Evolutionary conservation across 2,329 filamentous ascomycete species (phyloP), one percentile per base, ranked within the genome.

Genomic region (Sodiomyces alkalinus): DNA sequence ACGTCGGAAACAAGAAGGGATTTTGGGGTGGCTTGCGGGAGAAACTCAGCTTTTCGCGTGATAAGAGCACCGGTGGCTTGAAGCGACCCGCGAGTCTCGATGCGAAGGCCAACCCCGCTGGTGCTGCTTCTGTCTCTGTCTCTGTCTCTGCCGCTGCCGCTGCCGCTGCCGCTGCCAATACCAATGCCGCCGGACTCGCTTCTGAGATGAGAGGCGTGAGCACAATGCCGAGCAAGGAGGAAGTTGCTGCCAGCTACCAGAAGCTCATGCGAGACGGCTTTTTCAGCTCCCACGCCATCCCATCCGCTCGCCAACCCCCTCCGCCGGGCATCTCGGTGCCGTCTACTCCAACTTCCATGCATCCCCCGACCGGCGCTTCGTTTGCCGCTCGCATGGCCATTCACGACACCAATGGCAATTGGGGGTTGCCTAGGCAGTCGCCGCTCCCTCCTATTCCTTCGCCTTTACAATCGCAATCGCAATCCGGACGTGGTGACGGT

Each of bases 211-310:
- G 37, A 12, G 29, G 32, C 10, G 47, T 43, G 41, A 38, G 41
- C 30, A 27, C 22, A 21, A 48, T 47, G 22, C 53, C 48, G 17
- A 44, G 51, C 5, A 44, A 52, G 4, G 68, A 73, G 28, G 64
- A 72, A 32, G 58, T 72, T 29, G 39, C 68, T 41, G 58, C 61
- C 34, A 70, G 55, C 41, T 73, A 73, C 45, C 61, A 68, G 37
- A 51, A 64, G 38, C 56, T 73, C 32, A 55, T 72, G 39, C 59
- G 64, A 3, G 58, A 58, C 5, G 68, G 68, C 33, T 73, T 73
- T 57, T 73, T 73, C 44, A 55, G 60, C 26, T 53, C 61, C 15
- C 66, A 70, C 36, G 66, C 67, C 29, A 71, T 71, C 35, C 61
- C 65, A 34, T 68, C 65, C 4, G 67, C 64, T 2, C 55, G 68